A percentile compares a stretch with the other conserved stretches of the same genome.
Evolutionary conservation across 2,329 filamentous ascomycete genomes (phyloP).

Genomic region (Xylaria sp.): DNA sequence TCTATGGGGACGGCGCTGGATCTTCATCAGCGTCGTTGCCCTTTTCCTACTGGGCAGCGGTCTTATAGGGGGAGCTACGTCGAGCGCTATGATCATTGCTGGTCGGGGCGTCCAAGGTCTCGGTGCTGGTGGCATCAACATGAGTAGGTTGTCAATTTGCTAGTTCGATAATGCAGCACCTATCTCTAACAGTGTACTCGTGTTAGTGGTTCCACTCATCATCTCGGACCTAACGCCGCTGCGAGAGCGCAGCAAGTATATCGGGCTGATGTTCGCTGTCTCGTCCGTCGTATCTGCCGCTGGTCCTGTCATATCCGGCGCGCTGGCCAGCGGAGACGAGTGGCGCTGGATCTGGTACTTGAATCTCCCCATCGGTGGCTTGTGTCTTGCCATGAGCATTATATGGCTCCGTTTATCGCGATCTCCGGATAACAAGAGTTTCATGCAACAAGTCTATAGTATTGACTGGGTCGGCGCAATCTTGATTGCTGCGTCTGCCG

Average conservation of each 20-base stretch:
- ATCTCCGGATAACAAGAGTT: neutral
- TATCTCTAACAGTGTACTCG: neutral
- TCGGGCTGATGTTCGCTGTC: constrained; percentile 27
- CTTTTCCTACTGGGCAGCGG: constrained; percentile 59
- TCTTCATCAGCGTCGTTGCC: constrained; percentile 50
- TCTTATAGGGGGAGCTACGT: constrained; percentile 54
- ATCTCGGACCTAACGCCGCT: constrained; percentile 58
- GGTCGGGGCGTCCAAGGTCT: constrained; percentile 56
- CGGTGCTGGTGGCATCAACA: constrained; percentile 39
- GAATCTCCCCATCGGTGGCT: constrained; percentile 47
- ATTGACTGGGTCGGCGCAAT: constrained; percentile 51
- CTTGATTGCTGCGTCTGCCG: constrained; percentile 48
- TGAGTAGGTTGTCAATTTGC: constrained; percentile 38
- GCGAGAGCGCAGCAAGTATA: neutral
- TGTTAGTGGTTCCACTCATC: constrained; percentile 56
- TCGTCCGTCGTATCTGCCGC: constrained; percentile 52
- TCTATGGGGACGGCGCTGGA: constrained; percentile 57
- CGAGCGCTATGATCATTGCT: constrained; percentile 54
- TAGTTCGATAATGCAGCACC: neutral
- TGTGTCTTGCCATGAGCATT: constrained; percentile 21
- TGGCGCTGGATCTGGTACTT: constrained; percentile 56
- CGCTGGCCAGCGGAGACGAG: constrained; percentile 32
- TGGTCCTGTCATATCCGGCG: constrained; percentile 44
- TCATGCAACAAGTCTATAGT: constrained; percentile 26
- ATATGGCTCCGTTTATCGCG: neutral